A percentile compares a stretch with the other conserved stretches of the same genome.
These are phyloP conservation scores for Podaxis pistillaris DNA, from an alignment of 768 basidiomycete species.

Conservation along the genomic window DNA sequence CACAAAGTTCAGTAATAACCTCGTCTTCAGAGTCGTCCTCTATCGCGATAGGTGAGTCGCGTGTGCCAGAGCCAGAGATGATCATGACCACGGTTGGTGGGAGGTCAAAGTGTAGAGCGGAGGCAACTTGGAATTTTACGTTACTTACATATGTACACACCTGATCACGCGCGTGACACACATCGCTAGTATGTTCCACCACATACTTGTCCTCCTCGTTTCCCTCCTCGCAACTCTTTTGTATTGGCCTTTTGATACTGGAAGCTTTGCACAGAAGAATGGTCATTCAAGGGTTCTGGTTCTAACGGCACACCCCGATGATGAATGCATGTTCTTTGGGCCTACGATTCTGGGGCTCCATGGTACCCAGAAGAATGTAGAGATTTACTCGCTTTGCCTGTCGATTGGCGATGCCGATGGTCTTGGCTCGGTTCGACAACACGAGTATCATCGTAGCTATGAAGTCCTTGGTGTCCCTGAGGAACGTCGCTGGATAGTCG, in stretches of 20 bases:
- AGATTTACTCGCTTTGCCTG: slow-evolving; percentile 65
- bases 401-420: slow-evolving; percentile 82
- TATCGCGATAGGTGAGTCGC: slow-evolving; percentile 34
- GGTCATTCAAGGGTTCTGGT: slow-evolving; percentile 44
- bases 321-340: slow-evolving; percentile 93
- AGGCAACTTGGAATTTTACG: neutral
- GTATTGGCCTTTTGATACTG: slow-evolving; percentile 27
- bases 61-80: slow-evolving; percentile 30
- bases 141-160: too few relatives aligned
- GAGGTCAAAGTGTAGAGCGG: neutral
- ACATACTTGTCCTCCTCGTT: slow-evolving; percentile 22
- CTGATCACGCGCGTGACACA: neutral
- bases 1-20: slow-evolving; percentile 28
- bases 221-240: slow-evolving; percentile 31
- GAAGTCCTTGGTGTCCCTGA: slow-evolving; percentile 62
- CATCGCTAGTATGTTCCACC: neutral
- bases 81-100: slow-evolving; percentile 15
- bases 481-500: slow-evolving; percentile 56
- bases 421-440: slow-evolving; percentile 54
- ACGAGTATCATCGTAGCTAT: slow-evolving; percentile 64
- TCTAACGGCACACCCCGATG: slow-evolving; percentile 92
- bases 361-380: neutral
- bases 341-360: slow-evolving; percentile 70
- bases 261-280: slow-evolving; percentile 22
- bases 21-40: slow-evolving; percentile 45